Evolutionary conservation across 371 early-diverging fungal species (phyloP).

Genomic region (Parasitella parasitica): DNA sequence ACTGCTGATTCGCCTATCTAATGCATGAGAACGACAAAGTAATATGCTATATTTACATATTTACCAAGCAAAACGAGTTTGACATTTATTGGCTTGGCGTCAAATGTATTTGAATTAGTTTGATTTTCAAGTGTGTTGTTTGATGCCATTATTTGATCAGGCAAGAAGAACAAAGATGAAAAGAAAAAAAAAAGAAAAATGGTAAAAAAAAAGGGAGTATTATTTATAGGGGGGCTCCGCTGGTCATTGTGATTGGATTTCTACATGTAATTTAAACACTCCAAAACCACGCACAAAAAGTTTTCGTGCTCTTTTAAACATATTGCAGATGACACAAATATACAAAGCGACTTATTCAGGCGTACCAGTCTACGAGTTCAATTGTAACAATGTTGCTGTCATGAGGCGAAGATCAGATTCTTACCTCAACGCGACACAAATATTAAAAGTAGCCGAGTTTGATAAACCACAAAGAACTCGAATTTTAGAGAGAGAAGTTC

Average conservation of each 20-base stretch:
- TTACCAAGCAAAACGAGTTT: conserved; percentile 74
- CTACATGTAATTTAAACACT: not conserved
- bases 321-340: conserved; percentile 15
- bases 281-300: not conserved
- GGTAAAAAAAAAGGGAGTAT: not conserved
- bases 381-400: conserved; percentile 79
- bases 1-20: conserved; percentile 80
- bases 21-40: not conserved
- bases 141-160: conserved; percentile 11
- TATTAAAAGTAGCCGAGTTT: conserved; percentile 90
- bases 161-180: not conserved
- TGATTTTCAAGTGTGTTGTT: not conserved
- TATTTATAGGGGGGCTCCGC: not conserved
- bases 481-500: conserved; percentile 86
- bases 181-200: not conserved
- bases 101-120: not conserved
- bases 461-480: conserved; percentile 88
- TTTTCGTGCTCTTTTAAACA: not conserved
- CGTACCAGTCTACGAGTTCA: conserved; percentile 88
- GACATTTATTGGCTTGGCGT: conserved; percentile 52
- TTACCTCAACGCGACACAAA: conserved; percentile 92
- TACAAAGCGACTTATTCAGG: conserved; percentile 87
- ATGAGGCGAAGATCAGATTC: conserved; percentile 86
- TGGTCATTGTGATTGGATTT: not conserved
- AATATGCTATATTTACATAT: not conserved